Conservation (phyloP, 2,329 filamentous ascomycete species). For the Setomelanomma holmii region DNA sequence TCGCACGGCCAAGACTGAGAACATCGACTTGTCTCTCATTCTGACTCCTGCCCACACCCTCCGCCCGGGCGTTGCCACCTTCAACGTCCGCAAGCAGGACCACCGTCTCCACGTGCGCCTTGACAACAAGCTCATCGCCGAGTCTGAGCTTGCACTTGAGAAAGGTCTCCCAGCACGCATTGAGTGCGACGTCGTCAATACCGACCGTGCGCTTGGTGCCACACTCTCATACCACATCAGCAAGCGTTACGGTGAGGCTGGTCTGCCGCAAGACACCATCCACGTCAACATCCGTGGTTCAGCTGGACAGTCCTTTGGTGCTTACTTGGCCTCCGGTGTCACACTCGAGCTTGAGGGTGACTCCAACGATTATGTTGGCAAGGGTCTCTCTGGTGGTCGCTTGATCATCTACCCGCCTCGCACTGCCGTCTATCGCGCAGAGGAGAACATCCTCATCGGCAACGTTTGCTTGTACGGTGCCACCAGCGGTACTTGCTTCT, state of each 20-base stretch:
- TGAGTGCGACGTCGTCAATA: conserved; percentile 96
- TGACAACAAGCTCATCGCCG: conserved; percentile 96
- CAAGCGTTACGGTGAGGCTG: conserved; percentile 87
- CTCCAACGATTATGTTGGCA: conserved; percentile 95
- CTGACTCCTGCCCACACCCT: conserved; percentile 95
- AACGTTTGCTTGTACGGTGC: conserved; percentile 96
- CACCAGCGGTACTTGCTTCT: conserved; percentile 89
- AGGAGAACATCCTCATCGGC: conserved; percentile 92
- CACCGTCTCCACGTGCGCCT: conserved; percentile 91
- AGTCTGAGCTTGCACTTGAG: conserved; percentile 92
- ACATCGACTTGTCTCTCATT: conserved; percentile 91
- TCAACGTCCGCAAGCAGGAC: conserved; percentile 98
- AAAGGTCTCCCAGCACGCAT: conserved; percentile 92
- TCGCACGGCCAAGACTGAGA: conserved; percentile 85
- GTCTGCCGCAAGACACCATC: conserved; percentile 89
- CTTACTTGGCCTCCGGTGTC: conserved; percentile 89
- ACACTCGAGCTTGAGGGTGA: conserved; percentile 96
- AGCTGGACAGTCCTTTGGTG: conserved; percentile 95
- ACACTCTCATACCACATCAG: conserved; percentile 96
- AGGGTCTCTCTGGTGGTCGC: conserved; percentile 91
- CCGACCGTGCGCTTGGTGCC: conserved; percentile 90
- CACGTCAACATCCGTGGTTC: conserved; percentile 97
- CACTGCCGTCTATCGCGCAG: conserved; percentile 89
- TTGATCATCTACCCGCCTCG: conserved; percentile 93
- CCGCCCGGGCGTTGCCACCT: conserved; percentile 90